Percentiles rank a stretch among this genome's conserved stretches.
These are phyloP conservation scores for Rossbeevera mucosa DNA, from an alignment of 768 basidiomycete species.

Conservation along the genomic window DNA sequence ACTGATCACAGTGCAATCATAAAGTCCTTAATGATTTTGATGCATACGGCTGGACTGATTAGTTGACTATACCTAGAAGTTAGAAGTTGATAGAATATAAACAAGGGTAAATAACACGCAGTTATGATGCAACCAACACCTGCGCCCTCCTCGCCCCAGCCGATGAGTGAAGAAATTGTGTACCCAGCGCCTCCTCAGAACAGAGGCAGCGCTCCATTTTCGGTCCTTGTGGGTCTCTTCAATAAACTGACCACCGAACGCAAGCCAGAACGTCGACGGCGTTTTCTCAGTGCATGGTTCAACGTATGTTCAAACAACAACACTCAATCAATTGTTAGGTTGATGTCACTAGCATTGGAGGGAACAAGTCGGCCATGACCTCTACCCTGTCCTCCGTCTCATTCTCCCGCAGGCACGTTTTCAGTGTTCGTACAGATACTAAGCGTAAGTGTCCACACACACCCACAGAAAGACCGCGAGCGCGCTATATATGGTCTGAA, in stretches of 20 bases:
- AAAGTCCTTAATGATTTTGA: too few relatives aligned
- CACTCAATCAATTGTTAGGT: background rate
- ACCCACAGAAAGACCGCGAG: slow-evolving; percentile 85
- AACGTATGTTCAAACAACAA: slow-evolving; percentile 49
- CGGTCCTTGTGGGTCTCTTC: slow-evolving; percentile 65
- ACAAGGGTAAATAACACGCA: background rate
- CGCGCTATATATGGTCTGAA: slow-evolving; percentile 91
- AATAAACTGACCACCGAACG: slow-evolving; percentile 67
- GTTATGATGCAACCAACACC: slow-evolving; percentile 59
- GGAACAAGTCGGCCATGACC: slow-evolving; percentile 74
- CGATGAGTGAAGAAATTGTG: slow-evolving; percentile 19
- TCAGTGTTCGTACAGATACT: background rate
- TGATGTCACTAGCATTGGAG: slow-evolving; percentile 68
- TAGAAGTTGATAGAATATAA: too few relatives aligned
- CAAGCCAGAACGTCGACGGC: slow-evolving; percentile 69
- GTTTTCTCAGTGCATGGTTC: slow-evolving; percentile 73
- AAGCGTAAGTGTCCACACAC: slow-evolving; percentile 37
- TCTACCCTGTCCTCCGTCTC: slow-evolving; percentile 86
- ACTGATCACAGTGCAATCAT: too few relatives aligned
- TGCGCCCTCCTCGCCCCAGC: slow-evolving; percentile 52
- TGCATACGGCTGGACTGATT: too few relatives aligned
- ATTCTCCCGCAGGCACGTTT: slow-evolving; percentile 77
- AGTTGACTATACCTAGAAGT: too few relatives aligned
- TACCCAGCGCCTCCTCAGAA: slow-evolving; percentile 63
- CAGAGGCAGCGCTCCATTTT: slow-evolving; percentile 63